These are phyloP conservation scores for Zasmidium angulare DNA, from an alignment of 2,329 filamentous ascomycete species.

Conservation along the genomic window DNA sequence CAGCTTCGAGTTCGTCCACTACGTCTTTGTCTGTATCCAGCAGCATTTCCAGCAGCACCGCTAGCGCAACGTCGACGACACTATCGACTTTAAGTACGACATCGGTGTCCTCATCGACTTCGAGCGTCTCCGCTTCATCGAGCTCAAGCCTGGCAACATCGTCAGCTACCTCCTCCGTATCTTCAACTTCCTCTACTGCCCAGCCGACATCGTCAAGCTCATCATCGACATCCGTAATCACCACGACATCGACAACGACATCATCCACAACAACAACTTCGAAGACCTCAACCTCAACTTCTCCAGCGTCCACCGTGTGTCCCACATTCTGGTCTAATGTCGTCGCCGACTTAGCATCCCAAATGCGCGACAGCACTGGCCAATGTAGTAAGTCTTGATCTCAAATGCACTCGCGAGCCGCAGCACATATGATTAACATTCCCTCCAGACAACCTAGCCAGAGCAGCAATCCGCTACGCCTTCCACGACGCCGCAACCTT, in stretches of 20 bases:
- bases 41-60: background rate
- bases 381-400: no score
- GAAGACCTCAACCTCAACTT: conserved; percentile 7
- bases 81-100: background rate
- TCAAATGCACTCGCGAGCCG: no score
- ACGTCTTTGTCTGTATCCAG: background rate
- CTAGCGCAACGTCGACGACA: background rate
- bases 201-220: background rate
- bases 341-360: conserved; percentile 30
- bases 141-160: background rate
- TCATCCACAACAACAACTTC: conserved; percentile 8
- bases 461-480: conserved; percentile 36
- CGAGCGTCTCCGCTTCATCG: conserved; percentile 1
- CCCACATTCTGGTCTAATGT: conserved; percentile 34
- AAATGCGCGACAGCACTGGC: conserved; percentile 22
- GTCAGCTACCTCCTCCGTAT: background rate
- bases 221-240: background rate
- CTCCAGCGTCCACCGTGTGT: conserved; percentile 21
- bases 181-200: background rate
- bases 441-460: conserved; percentile 31
- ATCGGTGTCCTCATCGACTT: background rate
- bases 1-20: background rate
- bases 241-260: conserved; percentile 3
- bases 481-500: conserved; percentile 36
- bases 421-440: no score